These are phyloP conservation scores for Alternaria ventricosa DNA, from an alignment of 2,329 filamentous ascomycete species.

Conservation along the genomic window DNA sequence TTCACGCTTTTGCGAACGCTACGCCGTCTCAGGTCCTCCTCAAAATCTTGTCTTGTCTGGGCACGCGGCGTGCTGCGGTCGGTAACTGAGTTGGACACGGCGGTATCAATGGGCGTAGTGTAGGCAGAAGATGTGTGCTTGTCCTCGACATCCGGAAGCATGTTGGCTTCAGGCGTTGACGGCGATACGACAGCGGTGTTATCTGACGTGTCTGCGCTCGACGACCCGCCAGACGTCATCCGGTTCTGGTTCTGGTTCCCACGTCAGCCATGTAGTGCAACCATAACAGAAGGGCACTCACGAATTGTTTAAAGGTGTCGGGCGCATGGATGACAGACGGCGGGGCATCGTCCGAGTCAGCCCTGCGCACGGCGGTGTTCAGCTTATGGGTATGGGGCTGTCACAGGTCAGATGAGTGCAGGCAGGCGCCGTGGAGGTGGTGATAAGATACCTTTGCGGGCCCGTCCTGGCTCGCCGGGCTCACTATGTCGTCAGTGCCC, in stretches of 20 bases:
- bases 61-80: constrained; percentile 82
- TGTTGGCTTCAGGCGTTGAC: constrained; percentile 47
- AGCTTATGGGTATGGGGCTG: constrained; percentile 54
- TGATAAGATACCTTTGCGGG: constrained; percentile 36
- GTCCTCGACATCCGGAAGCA: constrained; percentile 45
- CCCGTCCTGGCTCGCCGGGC: constrained; percentile 41
- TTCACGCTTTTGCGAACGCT: constrained; percentile 71
- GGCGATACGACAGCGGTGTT: constrained; percentile 48
- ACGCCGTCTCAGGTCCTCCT: constrained; percentile 60
- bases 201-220: constrained; percentile 41
- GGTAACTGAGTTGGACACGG: constrained; percentile 58
- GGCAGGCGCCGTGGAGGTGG: neutral
- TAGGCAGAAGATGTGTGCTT: constrained; percentile 52
- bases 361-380: constrained; percentile 55
- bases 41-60: constrained; percentile 79
- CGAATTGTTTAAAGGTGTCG: constrained; percentile 81
- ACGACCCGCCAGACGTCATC: constrained; percentile 36
- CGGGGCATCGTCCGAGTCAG: constrained; percentile 74
- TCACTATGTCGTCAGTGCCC: constrained; percentile 44
- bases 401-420: constrained; percentile 5
- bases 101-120: constrained; percentile 77
- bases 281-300: constrained; percentile 49
- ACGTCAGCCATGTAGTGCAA: constrained; percentile 42
- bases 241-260: constrained; percentile 41
- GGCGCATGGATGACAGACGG: constrained; percentile 92